A percentile compares a stretch with the other conserved stretches of the same genome.
Evolutionary conservation across 371 early-diverging fungal species (phyloP).

Genomic region (Sporodiniella umbellata): DNA sequence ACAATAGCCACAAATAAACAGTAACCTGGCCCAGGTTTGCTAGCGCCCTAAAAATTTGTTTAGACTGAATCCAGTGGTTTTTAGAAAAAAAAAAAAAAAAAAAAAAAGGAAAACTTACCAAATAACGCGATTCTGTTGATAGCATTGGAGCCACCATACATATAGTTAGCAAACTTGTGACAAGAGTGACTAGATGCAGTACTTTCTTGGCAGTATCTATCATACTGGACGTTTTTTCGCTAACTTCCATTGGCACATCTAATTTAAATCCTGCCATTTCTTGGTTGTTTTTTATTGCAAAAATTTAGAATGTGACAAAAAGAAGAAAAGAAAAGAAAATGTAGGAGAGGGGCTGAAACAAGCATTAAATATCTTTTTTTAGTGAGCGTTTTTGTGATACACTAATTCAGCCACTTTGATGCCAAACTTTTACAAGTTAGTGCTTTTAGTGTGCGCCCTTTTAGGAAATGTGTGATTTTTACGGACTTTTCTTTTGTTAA

Average conservation of each 20-base stretch:
- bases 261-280: constrained; percentile 17
- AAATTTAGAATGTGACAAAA: background rate
- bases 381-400: background rate
- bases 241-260: constrained; percentile 21
- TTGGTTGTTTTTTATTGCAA: background rate
- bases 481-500: no score
- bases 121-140: constrained; percentile 21
- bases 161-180: constrained; percentile 14
- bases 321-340: constrained; percentile 7
- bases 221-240: constrained; percentile 15
- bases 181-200: constrained; percentile 12
- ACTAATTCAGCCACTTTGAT: constrained; percentile 4
- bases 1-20: constrained; percentile 22
- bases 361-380: constrained; percentile 1
- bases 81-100: no score
- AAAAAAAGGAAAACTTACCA: constrained; percentile 13
- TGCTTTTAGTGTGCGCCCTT: no score
- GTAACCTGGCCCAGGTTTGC: constrained; percentile 25
- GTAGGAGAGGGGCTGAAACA: background rate
- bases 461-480: no score
- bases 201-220: constrained; percentile 18
- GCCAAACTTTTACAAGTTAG: no score
- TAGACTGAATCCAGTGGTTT: background rate
- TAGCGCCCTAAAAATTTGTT: constrained; percentile 16
- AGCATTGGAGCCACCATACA: constrained; percentile 27